Evolutionary conservation across 2,329 filamentous ascomycete genomes (phyloP).

Genomic region (Alternaria sp.): DNA sequence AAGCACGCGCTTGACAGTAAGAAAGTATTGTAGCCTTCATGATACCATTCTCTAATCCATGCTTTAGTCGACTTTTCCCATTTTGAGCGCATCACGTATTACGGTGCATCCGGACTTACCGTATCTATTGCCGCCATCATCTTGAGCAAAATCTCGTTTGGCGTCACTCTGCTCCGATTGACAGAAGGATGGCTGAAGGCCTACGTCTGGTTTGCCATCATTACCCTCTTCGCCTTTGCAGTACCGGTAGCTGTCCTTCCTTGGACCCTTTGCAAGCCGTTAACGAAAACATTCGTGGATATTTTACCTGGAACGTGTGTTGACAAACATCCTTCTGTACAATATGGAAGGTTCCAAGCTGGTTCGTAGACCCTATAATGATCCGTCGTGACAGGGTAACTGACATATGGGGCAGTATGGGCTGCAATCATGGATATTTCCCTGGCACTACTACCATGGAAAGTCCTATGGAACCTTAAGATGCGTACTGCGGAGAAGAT

Average conservation of each 20-base stretch:
- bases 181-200: conserved; percentile 16
- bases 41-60: neutral
- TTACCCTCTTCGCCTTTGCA: conserved; percentile 14
- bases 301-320: conserved; percentile 15
- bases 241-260: conserved; percentile 10
- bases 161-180: conserved; percentile 20
- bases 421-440: conserved; percentile 24
- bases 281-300: conserved; percentile 16
- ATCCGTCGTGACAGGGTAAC: neutral
- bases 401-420: conserved; percentile 16
- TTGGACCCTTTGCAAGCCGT: conserved; percentile 18
- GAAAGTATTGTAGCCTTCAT: neutral
- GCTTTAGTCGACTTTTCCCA: conserved; percentile 2
- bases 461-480: conserved; percentile 18
- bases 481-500: conserved; percentile 22
- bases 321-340: conserved; percentile 12
- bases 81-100: conserved; percentile 12
- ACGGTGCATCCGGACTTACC: conserved; percentile 10
- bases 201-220: conserved; percentile 19
- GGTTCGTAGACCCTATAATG: conserved; percentile 2
- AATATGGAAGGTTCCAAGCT: conserved; percentile 15
- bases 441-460: conserved; percentile 20
- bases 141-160: conserved; percentile 25
- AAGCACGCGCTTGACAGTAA: conserved; percentile 15
- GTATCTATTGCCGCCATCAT: conserved; percentile 5